Base-by-base conservation (phyloP, 768 basidiomycete species). In the Phanerochaete sordida region DNA sequence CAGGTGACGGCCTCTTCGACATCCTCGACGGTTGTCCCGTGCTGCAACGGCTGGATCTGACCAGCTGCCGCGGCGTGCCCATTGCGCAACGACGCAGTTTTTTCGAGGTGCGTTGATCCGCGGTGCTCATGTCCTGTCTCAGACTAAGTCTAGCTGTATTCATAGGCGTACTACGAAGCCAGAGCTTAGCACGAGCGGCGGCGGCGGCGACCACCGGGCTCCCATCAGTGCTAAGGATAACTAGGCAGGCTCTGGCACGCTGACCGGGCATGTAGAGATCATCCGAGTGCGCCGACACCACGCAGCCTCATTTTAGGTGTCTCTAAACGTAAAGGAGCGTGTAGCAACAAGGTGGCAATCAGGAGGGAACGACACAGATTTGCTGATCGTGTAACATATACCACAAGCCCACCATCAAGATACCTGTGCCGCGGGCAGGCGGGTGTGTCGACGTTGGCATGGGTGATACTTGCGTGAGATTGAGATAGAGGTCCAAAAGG, bases 61-160 rank as follows among this genome's bases (percentile, higher is more conserved):
- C 85, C 3, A 83, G 86, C 60, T 90, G 88, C 61, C 78, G 88
- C 54, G 82, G 88, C 4, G 77, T 90, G 56, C 75, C 66, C 6
- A 77, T 88, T 4, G 75, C 75, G 0, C 85, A 88, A 62, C 74
- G 88, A 26, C 77, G 88, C 15, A 79, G 79, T 7, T 85, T 90
- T 64, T 90, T 90, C 64, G 85, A 89, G 76, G 87, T 80, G 47
- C 16, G 72, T 61, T 2, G 19, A 21, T 2, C 31, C 48, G 24
- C 24, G 28, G 48, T 26, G 33, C 7, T 13, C 48, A 49, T 49
- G 47, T 9, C 6, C 48, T 49, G 9, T 15, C n/a, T n/a, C 51
- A 33, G 26, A 30, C 16, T n/a, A n/a, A n/a, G n/a, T n/a, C n/a
- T n/a, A 53, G 19, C 51, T 27, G 51, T 33, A 31, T 35, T 35